Evolutionary conservation across 495 filamentous ascomycete species (phyloP).

Genomic region (Acidomyces sp.): DNA sequence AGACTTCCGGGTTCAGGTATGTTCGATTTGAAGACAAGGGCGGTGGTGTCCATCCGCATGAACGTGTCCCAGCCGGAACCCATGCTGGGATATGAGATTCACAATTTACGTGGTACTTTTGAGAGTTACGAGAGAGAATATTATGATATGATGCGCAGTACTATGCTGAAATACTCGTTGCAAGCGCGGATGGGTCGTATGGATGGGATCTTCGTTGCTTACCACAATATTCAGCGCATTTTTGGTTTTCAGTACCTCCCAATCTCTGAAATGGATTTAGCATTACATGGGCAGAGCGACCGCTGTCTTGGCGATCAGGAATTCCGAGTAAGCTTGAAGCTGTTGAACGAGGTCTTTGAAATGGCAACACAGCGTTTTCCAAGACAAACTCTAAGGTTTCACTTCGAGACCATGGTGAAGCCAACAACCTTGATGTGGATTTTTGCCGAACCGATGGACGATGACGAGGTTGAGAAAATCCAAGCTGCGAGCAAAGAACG

Average conservation of each 20-base stretch:
- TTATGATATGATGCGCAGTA: slow-evolving; percentile 88
- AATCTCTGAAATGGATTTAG: slow-evolving; percentile 71
- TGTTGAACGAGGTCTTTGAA: slow-evolving; percentile 68
- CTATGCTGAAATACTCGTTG: slow-evolving; percentile 92
- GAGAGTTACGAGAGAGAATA: slow-evolving; percentile 93
- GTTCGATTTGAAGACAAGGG: slow-evolving; percentile 94
- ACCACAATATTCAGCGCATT: slow-evolving; percentile 85
- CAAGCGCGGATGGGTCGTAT: slow-evolving; percentile 94
- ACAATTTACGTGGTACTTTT: slow-evolving; percentile 53
- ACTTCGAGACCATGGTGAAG: slow-evolving; percentile 60
- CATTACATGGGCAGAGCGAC: slow-evolving; percentile 61
- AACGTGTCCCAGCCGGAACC: slow-evolving; percentile 54
- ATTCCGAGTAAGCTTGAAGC: slow-evolving; percentile 62
- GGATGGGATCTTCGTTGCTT: slow-evolving; percentile 98
- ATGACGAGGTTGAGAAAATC: slow-evolving; percentile 56
- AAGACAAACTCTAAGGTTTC: slow-evolving; percentile 59
- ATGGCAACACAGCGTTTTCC: slow-evolving; percentile 61
- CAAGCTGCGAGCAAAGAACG: slow-evolving; percentile 50
- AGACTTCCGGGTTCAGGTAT: slow-evolving; percentile 82
- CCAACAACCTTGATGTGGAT: slow-evolving; percentile 52
- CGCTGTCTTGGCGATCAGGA: slow-evolving; percentile 66
- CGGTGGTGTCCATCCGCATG: slow-evolving; percentile 84
- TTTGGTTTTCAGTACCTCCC: slow-evolving; percentile 96
- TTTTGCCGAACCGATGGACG: slow-evolving; percentile 71
- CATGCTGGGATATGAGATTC: slow-evolving; percentile 83